Conservation (phyloP, 441 rosid species). For the Melastoma candidum region DNA sequence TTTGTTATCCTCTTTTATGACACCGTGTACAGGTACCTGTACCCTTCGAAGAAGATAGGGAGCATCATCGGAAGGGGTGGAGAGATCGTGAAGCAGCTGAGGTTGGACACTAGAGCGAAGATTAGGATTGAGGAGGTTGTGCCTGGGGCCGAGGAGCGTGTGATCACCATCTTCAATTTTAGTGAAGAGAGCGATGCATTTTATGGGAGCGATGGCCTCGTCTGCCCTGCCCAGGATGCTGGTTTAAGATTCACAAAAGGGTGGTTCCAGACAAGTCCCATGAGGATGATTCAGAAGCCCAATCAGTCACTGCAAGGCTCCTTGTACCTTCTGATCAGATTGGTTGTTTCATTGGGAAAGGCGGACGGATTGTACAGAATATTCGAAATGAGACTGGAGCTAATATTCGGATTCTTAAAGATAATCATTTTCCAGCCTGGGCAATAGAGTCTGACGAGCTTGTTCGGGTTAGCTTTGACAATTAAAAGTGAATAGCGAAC, state of each 20-base stretch:
- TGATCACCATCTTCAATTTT: slow-evolving; percentile 42
- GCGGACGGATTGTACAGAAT: slow-evolving; percentile 48
- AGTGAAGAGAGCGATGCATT: slow-evolving; percentile 19
- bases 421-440: slow-evolving; percentile 43
- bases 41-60: slow-evolving; percentile 53
- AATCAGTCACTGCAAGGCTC: slow-evolving; percentile 32
- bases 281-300: slow-evolving; percentile 32
- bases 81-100: slow-evolving; percentile 32
- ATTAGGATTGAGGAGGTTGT: slow-evolving; percentile 46
- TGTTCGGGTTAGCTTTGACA: slow-evolving; percentile 36
- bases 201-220: slow-evolving; percentile 21
- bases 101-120: slow-evolving; percentile 47
- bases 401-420: slow-evolving; percentile 46
- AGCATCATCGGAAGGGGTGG: slow-evolving; percentile 60
- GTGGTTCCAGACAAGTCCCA: slow-evolving; percentile 37
- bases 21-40: slow-evolving; percentile 47
- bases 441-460: slow-evolving; percentile 47
- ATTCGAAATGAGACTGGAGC: slow-evolving; percentile 49
- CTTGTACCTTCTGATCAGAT: slow-evolving; percentile 53
- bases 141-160: slow-evolving; percentile 60
- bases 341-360: slow-evolving; percentile 48
- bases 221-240: slow-evolving; percentile 62
- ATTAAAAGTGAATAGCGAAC: neutral
- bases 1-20: slow-evolving; percentile 21
- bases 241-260: slow-evolving; percentile 43